Evolutionary conservation across 2,329 filamentous ascomycete genomes (phyloP), one percentile per base, ranked within the genome.

Genomic region (Blastomyces percursus): DNA sequence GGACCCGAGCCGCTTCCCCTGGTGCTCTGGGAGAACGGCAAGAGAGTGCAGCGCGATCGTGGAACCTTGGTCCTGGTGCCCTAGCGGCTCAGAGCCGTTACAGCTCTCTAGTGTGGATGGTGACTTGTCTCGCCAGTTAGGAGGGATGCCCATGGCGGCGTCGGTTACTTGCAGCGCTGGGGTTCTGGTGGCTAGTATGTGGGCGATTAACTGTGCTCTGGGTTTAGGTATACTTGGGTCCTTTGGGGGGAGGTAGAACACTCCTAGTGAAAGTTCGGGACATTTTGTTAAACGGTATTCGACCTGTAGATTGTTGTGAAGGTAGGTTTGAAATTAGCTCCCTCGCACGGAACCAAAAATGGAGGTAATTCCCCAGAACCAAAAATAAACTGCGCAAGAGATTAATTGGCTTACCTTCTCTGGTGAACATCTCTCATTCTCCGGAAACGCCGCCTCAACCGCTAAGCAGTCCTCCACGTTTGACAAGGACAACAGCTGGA

Each of bases 1-100:
- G 66, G 83, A 85, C 19, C 89, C 92, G 2, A 96, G 79, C 0
- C 90, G 88, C 63, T 86, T 84, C 42, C 84, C 81, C 67, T 94
- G 90, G 62, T 91, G 84, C 64, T 86, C 83, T 0, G 90, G 90
- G 61, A 88, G 80, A 6, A 96, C 86, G 21, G 89, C 90, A 5
- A 96, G 80, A 0, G 89, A 93, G 75, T 96, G 92, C 59, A 96
- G 77, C 62, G 86, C 90, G 62, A 96, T 81, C 0, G 90, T 95
- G 52, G 85, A 77, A 48, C 91, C 91, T 19, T 79, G 78, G 63
- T 90, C 84, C 68, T 88, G 84, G 74, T 96, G 90, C 40, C 90
- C 90, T 11, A 85, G 70, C 1, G 74, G 71, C 44, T 81, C 78
- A 56, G 75, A 72, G 60, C 78, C 75, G 60, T 71, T 72, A 62